A percentile compares a stretch with the other conserved stretches of the same genome.
phyloP scores from a whole-genome alignment of 2,329 filamentous ascomycete species.

The Colletotrichum abscissum region DNA sequence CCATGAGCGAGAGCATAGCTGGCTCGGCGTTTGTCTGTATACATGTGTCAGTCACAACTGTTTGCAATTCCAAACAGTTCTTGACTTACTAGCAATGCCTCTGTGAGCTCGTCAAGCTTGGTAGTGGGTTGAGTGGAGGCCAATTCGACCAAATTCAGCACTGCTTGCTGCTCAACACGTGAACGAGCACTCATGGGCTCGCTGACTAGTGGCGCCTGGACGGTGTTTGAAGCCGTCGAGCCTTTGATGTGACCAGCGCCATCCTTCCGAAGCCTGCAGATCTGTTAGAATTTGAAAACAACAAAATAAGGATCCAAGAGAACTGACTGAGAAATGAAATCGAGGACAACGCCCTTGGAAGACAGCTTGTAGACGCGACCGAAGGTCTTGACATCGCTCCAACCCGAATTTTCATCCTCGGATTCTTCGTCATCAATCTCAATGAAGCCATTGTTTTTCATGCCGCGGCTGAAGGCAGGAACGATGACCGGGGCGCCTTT shows the following conservation, averaged over 20 bases:
- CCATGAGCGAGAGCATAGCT: conserved; percentile 59
- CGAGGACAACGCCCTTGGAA: conserved; percentile 73
- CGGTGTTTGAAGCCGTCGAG: conserved; percentile 33
- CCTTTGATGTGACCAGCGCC: conserved; percentile 51
- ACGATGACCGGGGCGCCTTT: conserved; percentile 64
- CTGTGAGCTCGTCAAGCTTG: conserved; percentile 64
- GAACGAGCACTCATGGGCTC: conserved; percentile 54
- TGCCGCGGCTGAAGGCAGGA: conserved; percentile 70
- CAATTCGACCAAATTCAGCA: conserved; percentile 71
- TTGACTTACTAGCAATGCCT: conserved; percentile 71
- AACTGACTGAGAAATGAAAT: conserved; percentile 76
- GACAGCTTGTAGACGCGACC: conserved; percentile 75
- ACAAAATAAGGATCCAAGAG: not conserved
- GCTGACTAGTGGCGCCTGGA: conserved; percentile 32
- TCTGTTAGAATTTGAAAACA: conserved; percentile 28
- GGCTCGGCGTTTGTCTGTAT: conserved; percentile 57
- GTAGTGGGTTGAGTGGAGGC: conserved; percentile 58
- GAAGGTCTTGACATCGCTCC: conserved; percentile 69
- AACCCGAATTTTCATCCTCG: conserved; percentile 64
- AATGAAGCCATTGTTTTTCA: conserved; percentile 77
- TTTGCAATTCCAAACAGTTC: not conserved
- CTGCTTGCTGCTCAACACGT: conserved; percentile 74
- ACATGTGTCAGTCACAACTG: conserved; percentile 31
- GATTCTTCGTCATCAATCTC: conserved; percentile 75
- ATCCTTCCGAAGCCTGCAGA: conserved; percentile 48